phyloP scores from a whole-genome alignment of 2,329 filamentous ascomycete genomes.

The Aspergillus phoenicis region DNA sequence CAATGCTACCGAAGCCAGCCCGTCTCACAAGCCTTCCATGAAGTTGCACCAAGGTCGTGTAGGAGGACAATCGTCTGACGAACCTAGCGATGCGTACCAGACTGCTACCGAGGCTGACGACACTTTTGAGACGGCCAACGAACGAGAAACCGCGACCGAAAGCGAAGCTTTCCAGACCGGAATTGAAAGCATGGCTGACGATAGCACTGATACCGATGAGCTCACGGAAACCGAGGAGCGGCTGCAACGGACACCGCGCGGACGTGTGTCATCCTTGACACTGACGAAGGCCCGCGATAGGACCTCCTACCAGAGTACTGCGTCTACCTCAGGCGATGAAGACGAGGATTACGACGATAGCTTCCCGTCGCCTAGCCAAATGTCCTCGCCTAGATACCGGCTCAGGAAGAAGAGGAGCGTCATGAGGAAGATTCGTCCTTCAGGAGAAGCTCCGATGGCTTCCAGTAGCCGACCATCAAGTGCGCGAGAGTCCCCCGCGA shows the following conservation, averaged over 20 bases:
- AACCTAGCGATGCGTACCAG: constrained; percentile 71
- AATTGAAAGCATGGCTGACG: constrained; percentile 69
- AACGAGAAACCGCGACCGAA: constrained; percentile 73
- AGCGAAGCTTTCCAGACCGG: constrained; percentile 95
- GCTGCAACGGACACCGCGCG: constrained; percentile 38
- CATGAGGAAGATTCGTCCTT: constrained; percentile 58
- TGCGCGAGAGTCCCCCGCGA: constrained; percentile 55
- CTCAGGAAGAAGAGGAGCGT: constrained; percentile 69
- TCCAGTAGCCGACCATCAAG: constrained; percentile 42
- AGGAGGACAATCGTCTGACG: constrained; percentile 38
- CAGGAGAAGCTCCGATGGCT: constrained; percentile 48
- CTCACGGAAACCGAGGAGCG: constrained; percentile 80
- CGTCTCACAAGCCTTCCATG: constrained; percentile 50
- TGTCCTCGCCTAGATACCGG: constrained; percentile 69
- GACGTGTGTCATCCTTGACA: constrained; percentile 42
- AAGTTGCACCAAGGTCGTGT: constrained; percentile 31
- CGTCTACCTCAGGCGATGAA: constrained; percentile 81
- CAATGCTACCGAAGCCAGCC: constrained; percentile 63
- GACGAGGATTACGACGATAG: constrained; percentile 61
- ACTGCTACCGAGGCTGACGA: constrained; percentile 76
- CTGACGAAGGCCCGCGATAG: constrained; percentile 58
- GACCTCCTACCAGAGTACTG: constrained; percentile 79
- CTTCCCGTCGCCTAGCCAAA: constrained; percentile 68
- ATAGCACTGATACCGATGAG: constrained; percentile 69
- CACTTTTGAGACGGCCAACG: constrained; percentile 74